A percentile compares a stretch with the other conserved stretches of the same genome.
phyloP scores from a whole-genome alignment of 345 rosid species.

The Clausena lansium region DNA sequence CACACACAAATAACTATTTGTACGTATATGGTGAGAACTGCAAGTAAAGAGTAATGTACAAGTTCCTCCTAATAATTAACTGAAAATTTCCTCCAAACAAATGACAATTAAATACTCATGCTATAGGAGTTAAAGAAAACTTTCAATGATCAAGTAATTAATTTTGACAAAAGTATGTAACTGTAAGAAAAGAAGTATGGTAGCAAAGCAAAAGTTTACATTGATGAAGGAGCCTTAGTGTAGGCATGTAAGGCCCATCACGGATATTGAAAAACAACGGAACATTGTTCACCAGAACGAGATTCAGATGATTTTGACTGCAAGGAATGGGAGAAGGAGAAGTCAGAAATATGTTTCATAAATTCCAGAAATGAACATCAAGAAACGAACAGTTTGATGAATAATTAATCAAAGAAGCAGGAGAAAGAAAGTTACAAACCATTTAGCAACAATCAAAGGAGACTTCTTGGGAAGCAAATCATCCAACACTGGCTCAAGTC shows the following conservation, averaged over 20 bases:
- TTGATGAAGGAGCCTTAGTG: slow-evolving; percentile 91
- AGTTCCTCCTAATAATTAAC: not conserved
- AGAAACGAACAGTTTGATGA: not conserved
- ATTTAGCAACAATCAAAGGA: slow-evolving; percentile 84
- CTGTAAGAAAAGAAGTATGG: slow-evolving; percentile 7
- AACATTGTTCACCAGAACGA: slow-evolving; percentile 87
- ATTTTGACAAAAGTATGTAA: not conserved
- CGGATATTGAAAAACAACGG: slow-evolving; percentile 95
- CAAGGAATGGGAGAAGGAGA: slow-evolving; percentile 20
- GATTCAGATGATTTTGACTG: slow-evolving; percentile 95
- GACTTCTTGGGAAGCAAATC: slow-evolving; percentile 97
- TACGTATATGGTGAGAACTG: not conserved
- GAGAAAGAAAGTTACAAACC: slow-evolving; percentile 44
- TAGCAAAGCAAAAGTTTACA: slow-evolving; percentile 37
- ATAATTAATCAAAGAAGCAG: slow-evolving; percentile 1
- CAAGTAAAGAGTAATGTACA: not conserved
- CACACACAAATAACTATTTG: not conserved
- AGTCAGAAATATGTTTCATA: slow-evolving; percentile 5
- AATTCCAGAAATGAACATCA: not conserved
- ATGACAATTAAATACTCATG: not conserved
- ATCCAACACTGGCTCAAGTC: slow-evolving; percentile 85
- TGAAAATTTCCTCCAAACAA: slow-evolving; percentile 4
- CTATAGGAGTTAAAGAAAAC: not conserved
- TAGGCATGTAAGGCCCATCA: slow-evolving; percentile 99
- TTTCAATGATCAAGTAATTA: not conserved